Conservation (phyloP, 768 basidiomycete species). For the Tylopilus vinaceipallidus region DNA sequence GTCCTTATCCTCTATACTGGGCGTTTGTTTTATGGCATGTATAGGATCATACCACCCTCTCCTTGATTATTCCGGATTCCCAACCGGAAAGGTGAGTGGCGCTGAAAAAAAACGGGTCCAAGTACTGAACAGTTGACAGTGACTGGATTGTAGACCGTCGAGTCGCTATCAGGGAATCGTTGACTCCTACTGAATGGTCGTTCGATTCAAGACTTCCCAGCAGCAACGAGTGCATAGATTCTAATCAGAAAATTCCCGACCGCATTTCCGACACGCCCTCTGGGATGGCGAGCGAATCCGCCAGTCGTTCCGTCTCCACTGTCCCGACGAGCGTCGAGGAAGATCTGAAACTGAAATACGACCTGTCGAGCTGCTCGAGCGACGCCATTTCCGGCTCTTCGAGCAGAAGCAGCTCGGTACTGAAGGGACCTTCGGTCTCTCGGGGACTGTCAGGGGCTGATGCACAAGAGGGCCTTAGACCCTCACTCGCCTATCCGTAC, state of each 20-base stretch:
- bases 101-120: background rate
- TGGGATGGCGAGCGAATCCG: slow-evolving; percentile 4
- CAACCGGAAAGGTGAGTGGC: slow-evolving; percentile 12
- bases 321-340: slow-evolving; percentile 14
- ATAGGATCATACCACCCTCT: slow-evolving; percentile 18
- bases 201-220: background rate
- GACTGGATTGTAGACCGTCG: too few species aligned
- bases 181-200: slow-evolving; percentile 2
- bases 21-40: background rate
- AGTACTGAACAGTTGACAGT: background rate
- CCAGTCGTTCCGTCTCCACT: slow-evolving; percentile 2
- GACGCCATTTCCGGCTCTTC: background rate
- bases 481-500: slow-evolving; percentile 50
- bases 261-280: slow-evolving; percentile 16
- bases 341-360: slow-evolving; percentile 23
- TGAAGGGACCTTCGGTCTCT: slow-evolving; percentile 16
- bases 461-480: slow-evolving; percentile 44
- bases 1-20: slow-evolving; percentile 1
- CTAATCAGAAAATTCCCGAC: slow-evolving; percentile 2
- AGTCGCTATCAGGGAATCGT: slow-evolving; percentile 1
- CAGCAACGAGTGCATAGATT: background rate
- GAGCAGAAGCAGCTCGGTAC: slow-evolving; percentile 4
- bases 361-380: slow-evolving; percentile 1
- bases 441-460: slow-evolving; percentile 27
- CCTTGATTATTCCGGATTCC: slow-evolving; percentile 15